Evolutionary conservation across 805 yeast genomes (phyloP).

Genomic region (Metschnikowia anglica): DNA sequence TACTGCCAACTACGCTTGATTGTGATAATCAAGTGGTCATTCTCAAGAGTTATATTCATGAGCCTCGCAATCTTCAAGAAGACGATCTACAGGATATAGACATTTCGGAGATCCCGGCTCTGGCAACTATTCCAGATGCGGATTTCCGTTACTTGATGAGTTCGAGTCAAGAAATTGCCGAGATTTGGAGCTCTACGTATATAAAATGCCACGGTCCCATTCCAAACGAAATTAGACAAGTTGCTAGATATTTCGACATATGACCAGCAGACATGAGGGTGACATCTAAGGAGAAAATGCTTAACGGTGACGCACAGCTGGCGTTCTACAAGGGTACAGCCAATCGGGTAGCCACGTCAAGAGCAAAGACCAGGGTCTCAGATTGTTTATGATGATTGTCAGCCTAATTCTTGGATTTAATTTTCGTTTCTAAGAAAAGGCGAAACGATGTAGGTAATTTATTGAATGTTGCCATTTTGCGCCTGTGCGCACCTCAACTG

Average conservation of each 20-base stretch:
- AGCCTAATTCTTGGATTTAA: no score
- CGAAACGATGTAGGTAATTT: no score
- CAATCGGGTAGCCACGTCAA: no score
- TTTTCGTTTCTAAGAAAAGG: no score
- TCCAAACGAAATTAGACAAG: slow-evolving; percentile 1
- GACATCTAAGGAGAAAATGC: background rate
- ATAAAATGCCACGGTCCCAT: slow-evolving; percentile 1
- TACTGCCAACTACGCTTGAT: slow-evolving; percentile 6
- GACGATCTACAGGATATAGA: slow-evolving; percentile 1
- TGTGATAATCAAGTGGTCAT: background rate
- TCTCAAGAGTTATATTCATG: slow-evolving; percentile 1
- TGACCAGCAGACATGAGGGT: background rate
- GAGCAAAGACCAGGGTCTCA: no score
- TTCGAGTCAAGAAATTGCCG: slow-evolving; percentile 7
- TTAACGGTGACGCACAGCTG: no score
- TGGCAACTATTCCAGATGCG: background rate
- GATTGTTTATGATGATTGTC: no score
- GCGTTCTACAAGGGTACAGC: no score
- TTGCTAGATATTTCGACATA: background rate
- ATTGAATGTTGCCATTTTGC: no score
- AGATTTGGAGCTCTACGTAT: slow-evolving; percentile 7
- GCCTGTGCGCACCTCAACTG: no score
- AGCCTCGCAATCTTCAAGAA: background rate
- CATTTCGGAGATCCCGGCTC: background rate
- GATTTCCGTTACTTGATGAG: background rate